phyloP scores from a whole-genome alignment of 2,329 filamentous ascomycete genomes.

The Venturia pyrina region DNA sequence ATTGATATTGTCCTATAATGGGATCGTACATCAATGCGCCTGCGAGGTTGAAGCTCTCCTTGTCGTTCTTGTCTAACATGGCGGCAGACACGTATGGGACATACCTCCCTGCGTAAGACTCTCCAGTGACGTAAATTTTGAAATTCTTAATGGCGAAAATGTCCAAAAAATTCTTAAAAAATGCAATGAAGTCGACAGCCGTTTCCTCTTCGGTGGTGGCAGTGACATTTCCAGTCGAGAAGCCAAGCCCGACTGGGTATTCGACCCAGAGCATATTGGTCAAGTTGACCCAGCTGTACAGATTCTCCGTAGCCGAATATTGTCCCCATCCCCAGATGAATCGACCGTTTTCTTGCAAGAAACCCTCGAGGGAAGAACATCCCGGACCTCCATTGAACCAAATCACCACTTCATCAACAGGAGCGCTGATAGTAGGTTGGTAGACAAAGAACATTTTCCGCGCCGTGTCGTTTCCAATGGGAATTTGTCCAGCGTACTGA shows the following conservation, averaged over 20 bases:
- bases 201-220: slow-evolving; percentile 18
- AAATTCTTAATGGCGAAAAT: slow-evolving; percentile 18
- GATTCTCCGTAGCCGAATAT: slow-evolving; percentile 15
- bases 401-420: slow-evolving; percentile 17
- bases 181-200: slow-evolving; percentile 16
- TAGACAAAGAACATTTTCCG: slow-evolving; percentile 18
- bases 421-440: slow-evolving; percentile 16
- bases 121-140: slow-evolving; percentile 18
- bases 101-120: slow-evolving; percentile 18
- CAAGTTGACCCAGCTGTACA: slow-evolving; percentile 17
- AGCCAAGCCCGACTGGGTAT: slow-evolving; percentile 17
- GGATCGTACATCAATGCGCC: slow-evolving; percentile 17
- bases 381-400: slow-evolving; percentile 16
- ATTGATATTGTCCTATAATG: slow-evolving; percentile 22
- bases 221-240: slow-evolving; percentile 16
- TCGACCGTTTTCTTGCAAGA: slow-evolving; percentile 16
- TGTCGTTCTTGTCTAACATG: slow-evolving; percentile 24
- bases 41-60: slow-evolving; percentile 14
- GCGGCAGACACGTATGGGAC: slow-evolving; percentile 17
- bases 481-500: slow-evolving; percentile 15
- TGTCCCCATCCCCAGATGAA: slow-evolving; percentile 17
- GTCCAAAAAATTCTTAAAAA: slow-evolving; percentile 18
- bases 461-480: slow-evolving; percentile 16
- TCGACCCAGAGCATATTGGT: slow-evolving; percentile 19
- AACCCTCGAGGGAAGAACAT: slow-evolving; percentile 16